phyloP scores from a whole-genome alignment of 768 basidiomycete species.

The Symmetrospora coprosmae region DNA sequence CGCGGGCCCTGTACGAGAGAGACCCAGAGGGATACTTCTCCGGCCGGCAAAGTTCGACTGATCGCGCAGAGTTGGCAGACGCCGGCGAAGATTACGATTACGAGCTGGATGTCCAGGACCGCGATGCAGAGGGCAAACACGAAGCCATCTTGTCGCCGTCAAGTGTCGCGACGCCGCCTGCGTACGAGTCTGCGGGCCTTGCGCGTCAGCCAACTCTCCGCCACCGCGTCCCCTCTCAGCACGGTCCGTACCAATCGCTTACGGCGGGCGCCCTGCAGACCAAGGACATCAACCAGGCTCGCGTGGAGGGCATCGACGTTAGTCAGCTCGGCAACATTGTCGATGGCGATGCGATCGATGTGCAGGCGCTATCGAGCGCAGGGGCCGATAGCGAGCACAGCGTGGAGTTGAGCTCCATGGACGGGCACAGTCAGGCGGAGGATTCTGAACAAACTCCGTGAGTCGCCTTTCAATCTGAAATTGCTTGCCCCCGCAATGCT shows the following conservation, averaged over 20 bases:
- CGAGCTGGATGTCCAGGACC: conserved; percentile 29
- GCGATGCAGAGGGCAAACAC: conserved; percentile 16
- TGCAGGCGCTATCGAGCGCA: not conserved
- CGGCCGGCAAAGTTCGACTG: too few species aligned
- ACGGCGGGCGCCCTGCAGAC: too few species aligned
- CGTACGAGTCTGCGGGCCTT: too few species aligned
- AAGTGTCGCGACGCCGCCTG: too few species aligned
- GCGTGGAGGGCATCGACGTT: too few species aligned
- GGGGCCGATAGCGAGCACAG: not conserved
- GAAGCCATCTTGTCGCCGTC: conserved; percentile 5
- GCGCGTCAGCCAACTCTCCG: too few species aligned
- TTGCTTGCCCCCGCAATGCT: not conserved
- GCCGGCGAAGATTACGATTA: conserved; percentile 26
- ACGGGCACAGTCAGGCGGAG: conserved; percentile 26
- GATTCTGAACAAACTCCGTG: conserved; percentile 21
- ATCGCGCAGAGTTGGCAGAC: too few species aligned
- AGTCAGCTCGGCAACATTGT: too few species aligned
- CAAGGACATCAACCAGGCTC: too few species aligned
- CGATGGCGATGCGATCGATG: not conserved
- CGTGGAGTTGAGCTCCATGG: too few species aligned
- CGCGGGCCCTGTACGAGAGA: not conserved
- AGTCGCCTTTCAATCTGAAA: conserved; percentile 6
- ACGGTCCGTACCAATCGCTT: too few species aligned
- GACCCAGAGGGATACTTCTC: not conserved
- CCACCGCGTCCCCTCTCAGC: too few species aligned